Evolutionary conservation across 495 filamentous ascomycete species (phyloP).

Genomic region (Poronia punctata): DNA sequence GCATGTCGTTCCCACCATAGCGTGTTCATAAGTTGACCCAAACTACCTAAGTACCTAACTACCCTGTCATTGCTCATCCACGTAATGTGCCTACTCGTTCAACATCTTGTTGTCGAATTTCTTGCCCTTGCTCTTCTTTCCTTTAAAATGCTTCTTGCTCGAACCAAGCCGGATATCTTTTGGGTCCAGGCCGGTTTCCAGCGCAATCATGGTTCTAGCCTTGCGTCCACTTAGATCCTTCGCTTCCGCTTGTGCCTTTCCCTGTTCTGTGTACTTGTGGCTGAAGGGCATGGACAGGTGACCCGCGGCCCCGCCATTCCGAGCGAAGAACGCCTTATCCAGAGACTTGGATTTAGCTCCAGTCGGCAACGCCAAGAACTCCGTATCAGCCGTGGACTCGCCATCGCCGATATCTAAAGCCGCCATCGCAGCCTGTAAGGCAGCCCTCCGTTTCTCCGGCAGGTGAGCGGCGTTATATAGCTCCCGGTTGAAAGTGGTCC

Average conservation of each 20-base stretch:
- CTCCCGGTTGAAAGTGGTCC: slow-evolving; percentile 73
- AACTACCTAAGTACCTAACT: no score
- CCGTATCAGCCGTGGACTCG: slow-evolving; percentile 35
- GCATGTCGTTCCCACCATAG: no score
- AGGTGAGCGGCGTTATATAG: slow-evolving; percentile 77
- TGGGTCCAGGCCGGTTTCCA: slow-evolving; percentile 79
- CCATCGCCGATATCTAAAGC: slow-evolving; percentile 33
- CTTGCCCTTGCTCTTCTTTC: slow-evolving; percentile 55
- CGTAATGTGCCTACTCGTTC: no score
- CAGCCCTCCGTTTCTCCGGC: slow-evolving; percentile 61
- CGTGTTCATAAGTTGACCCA: no score
- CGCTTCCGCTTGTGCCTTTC: slow-evolving; percentile 39
- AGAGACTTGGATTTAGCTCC: slow-evolving; percentile 68
- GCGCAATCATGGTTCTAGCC: slow-evolving; percentile 70
- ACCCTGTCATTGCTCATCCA: neutral
- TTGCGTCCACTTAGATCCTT: slow-evolving; percentile 78
- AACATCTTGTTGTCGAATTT: slow-evolving; percentile 28
- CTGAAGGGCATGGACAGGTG: slow-evolving; percentile 80
- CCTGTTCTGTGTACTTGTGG: slow-evolving; percentile 78
- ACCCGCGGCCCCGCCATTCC: slow-evolving; percentile 49
- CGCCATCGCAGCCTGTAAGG: slow-evolving; percentile 44
- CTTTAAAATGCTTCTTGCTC: slow-evolving; percentile 96
- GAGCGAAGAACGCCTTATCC: slow-evolving; percentile 81
- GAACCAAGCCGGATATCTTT: slow-evolving; percentile 63
- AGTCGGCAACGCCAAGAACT: slow-evolving; percentile 37